A percentile compares a stretch with the other conserved stretches of the same genome.
Evolutionary conservation across 1,284 basidiomycete species (phyloP).

Genomic region (Trichosporon ovoides): DNA sequence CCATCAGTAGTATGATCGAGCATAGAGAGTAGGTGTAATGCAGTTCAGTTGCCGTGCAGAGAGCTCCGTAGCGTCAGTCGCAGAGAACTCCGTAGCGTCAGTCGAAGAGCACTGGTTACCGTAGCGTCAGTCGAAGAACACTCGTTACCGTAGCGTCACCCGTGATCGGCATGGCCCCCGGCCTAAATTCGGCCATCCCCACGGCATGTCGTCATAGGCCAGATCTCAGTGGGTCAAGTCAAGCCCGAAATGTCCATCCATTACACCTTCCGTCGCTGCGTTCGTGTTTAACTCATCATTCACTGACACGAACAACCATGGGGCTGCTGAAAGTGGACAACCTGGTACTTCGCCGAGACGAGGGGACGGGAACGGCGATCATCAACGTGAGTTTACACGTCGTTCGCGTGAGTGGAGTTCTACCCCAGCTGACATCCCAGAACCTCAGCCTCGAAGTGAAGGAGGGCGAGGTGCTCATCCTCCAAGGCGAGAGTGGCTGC

Average conservation of each 20-base stretch:
- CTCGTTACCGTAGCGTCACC: no score
- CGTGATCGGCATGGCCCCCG: not conserved
- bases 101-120: no score
- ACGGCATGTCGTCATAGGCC: constrained; percentile 7
- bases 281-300: not conserved
- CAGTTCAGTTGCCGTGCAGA: no score
- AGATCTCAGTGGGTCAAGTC: not conserved
- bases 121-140: no score
- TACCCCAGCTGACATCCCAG: constrained; percentile 30
- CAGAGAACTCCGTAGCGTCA: no score
- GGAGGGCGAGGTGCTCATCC: constrained; percentile 64
- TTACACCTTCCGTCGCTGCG: not conserved
- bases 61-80: no score
- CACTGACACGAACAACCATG: not conserved
- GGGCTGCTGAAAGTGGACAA: constrained; percentile 22
- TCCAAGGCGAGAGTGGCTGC: constrained; percentile 68
- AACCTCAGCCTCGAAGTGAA: constrained; percentile 59
- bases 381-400: constrained; percentile 25
- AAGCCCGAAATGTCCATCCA: not conserved
- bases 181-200: not conserved
- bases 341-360: constrained; percentile 33
- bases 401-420: not conserved
- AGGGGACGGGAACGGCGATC: constrained; percentile 37
- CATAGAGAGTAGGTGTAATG: no score
- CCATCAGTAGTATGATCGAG: not conserved